phyloP scores from a whole-genome alignment of 225 moss, liverwort and hornwort genomes.

The Pseudoscleropodium purum region DNA sequence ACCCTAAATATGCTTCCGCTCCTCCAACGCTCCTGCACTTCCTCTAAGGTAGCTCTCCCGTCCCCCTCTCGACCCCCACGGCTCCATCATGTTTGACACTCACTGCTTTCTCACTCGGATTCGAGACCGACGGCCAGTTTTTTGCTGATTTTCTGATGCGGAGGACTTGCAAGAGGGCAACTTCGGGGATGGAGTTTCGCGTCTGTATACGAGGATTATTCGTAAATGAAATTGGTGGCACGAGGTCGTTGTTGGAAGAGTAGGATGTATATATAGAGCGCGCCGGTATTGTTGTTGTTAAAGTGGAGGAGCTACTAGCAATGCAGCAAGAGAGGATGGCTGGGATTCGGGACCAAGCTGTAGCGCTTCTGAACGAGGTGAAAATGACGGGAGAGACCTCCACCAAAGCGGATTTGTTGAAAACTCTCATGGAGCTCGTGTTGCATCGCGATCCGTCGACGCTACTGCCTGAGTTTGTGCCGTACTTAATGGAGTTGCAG shows the following conservation, averaged over 20 bases:
- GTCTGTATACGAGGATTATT: neutral
- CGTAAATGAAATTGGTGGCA: neutral
- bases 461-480: conserved; percentile 78
- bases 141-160: neutral
- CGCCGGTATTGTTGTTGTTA: neutral
- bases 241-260: neutral
- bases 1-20: conserved; percentile 17
- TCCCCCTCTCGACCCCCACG: neutral
- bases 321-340: conserved; percentile 58
- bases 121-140: neutral
- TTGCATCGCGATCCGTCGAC: conserved; percentile 62
- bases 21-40: neutral
- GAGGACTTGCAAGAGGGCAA: neutral
- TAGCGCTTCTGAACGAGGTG: conserved; percentile 63
- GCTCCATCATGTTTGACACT: neutral
- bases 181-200: neutral
- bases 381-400: conserved; percentile 65
- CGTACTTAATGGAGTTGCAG: conserved; percentile 86
- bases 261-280: neutral
- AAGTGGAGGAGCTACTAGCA: neutral
- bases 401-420: conserved; percentile 67
- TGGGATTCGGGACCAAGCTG: conserved; percentile 77
- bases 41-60: neutral
- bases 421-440: conserved; percentile 78
- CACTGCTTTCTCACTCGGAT: neutral